A percentile compares a stretch with the other conserved stretches of the same genome.
Evolutionary conservation across 352 stramenopile species (phyloP).

Genomic region (Phytophthora lateralis): DNA sequence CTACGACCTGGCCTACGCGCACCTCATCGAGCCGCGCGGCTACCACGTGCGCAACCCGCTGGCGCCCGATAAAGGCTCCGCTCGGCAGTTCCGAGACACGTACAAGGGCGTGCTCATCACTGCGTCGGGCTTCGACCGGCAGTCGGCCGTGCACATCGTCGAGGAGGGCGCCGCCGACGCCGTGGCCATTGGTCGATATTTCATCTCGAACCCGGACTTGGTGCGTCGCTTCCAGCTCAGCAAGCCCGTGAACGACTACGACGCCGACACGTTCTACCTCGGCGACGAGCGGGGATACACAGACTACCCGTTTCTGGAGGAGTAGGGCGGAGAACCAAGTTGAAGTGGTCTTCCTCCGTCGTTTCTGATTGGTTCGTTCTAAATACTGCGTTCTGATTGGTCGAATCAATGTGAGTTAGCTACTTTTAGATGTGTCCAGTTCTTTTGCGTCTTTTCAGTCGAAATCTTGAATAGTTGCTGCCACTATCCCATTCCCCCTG

Average conservation of each 20-base stretch:
- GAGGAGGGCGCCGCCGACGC: slow-evolving; percentile 55
- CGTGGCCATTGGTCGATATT: slow-evolving; percentile 70
- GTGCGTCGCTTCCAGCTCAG: slow-evolving; percentile 57
- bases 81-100: slow-evolving; percentile 51
- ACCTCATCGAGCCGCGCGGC: slow-evolving; percentile 62
- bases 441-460: slow-evolving; percentile 22
- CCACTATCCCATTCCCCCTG: slow-evolving; percentile 10
- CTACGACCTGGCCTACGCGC: slow-evolving; percentile 63
- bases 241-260: slow-evolving; percentile 46
- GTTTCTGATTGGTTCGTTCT: background rate
- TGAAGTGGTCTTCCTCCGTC: slow-evolving; percentile 1
- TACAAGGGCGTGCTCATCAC: slow-evolving; percentile 73
- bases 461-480: slow-evolving; percentile 46
- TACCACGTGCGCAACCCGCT: slow-evolving; percentile 48
- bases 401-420: background rate
- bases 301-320: slow-evolving; percentile 51
- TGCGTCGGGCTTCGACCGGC: slow-evolving; percentile 58
- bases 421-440: slow-evolving; percentile 11
- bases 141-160: slow-evolving; percentile 56
- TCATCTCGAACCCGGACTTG: slow-evolving; percentile 82
- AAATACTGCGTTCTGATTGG: background rate
- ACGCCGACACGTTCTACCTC: slow-evolving; percentile 55
- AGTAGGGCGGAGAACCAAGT: slow-evolving; percentile 21
- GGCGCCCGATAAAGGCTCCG: slow-evolving; percentile 47
- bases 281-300: slow-evolving; percentile 55